Percentiles rank a stretch among this genome's conserved stretches.
phyloP scores from a whole-genome alignment of 2,329 filamentous ascomycete species.

The Colletotrichum simmondsii region DNA sequence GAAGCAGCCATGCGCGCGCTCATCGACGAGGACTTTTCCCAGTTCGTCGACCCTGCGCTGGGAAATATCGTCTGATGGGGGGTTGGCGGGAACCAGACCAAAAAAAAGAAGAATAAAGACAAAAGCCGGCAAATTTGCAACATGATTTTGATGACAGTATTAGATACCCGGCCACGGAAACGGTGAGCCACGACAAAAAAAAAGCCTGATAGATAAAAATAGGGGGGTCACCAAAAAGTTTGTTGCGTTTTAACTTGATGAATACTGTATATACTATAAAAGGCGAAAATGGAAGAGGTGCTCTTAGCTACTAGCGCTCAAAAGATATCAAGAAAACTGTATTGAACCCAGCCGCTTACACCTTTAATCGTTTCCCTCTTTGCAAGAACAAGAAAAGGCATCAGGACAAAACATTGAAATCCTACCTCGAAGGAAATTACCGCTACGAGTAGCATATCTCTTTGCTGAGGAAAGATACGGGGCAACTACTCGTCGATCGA shows the following conservation, averaged over 20 bases:
- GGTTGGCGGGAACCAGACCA: not conserved
- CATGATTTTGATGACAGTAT: conserved; percentile 19
- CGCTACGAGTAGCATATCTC: no score
- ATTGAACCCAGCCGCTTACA: no score
- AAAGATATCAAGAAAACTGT: not conserved
- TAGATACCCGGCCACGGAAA: conserved; percentile 29
- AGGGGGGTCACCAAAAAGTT: conserved; percentile 22
- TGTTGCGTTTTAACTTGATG: conserved; percentile 4
- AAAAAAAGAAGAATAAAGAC: not conserved
- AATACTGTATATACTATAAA: not conserved
- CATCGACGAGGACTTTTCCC: conserved; percentile 36
- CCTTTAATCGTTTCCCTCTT: no score
- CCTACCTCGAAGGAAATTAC: no score
- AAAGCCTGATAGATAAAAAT: conserved; percentile 2
- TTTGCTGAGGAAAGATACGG: no score
- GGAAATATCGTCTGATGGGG: conserved; percentile 8
- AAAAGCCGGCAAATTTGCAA: not conserved
- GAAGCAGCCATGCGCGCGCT: conserved; percentile 56
- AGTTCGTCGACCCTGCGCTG: conserved; percentile 33
- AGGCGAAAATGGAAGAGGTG: not conserved
- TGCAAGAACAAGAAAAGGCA: no score
- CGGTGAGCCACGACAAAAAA: conserved; percentile 15
- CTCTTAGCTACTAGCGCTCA: not conserved
- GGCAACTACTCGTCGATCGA: no score
- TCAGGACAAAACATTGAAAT: no score